phyloP scores from a whole-genome alignment of 306 rosid genomes.

The Oemleria cerasiformis region DNA sequence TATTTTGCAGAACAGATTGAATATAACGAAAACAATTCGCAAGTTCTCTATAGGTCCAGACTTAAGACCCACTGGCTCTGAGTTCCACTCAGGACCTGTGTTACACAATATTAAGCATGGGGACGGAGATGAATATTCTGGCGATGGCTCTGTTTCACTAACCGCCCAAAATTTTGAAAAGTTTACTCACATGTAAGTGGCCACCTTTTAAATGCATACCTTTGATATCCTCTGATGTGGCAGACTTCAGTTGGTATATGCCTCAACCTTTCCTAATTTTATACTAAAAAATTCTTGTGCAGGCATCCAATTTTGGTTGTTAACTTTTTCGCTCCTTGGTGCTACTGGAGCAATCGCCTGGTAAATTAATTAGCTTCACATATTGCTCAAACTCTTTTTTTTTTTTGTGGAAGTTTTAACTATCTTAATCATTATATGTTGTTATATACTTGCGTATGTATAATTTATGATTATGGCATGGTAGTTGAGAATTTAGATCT shows the following conservation, averaged over 20 bases:
- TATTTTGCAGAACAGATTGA: conserved; percentile 83
- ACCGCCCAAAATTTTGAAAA: conserved; percentile 53
- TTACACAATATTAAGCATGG: conserved; percentile 72
- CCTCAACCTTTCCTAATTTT: conserved; percentile 14
- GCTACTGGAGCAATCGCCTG: conserved; percentile 95
- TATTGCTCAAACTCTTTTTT: not conserved
- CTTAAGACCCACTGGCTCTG: conserved; percentile 74
- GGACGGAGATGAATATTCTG: conserved; percentile 63
- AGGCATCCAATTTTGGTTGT: conserved; percentile 81
- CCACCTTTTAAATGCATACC: conserved; percentile 25
- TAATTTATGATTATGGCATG: not conserved
- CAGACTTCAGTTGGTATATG: conserved; percentile 1
- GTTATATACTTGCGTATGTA: not conserved
- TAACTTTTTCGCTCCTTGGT: conserved; percentile 96
- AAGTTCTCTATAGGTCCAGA: conserved; percentile 77
- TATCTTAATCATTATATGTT: not conserved
- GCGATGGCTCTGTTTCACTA: conserved; percentile 61
- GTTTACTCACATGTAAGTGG: conserved; percentile 70
- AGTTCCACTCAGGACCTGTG: conserved; percentile 76
- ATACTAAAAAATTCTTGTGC: conserved; percentile 30
- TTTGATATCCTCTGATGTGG: conserved; percentile 2
- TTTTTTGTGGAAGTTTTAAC: conserved; percentile 4
- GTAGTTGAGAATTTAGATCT: not conserved
- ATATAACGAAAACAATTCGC: conserved; percentile 85
- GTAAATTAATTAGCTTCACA: conserved; percentile 43